Evolutionary conservation across 2,329 filamentous ascomycete species (phyloP).

Genomic region (Tympanopsis confertula): DNA sequence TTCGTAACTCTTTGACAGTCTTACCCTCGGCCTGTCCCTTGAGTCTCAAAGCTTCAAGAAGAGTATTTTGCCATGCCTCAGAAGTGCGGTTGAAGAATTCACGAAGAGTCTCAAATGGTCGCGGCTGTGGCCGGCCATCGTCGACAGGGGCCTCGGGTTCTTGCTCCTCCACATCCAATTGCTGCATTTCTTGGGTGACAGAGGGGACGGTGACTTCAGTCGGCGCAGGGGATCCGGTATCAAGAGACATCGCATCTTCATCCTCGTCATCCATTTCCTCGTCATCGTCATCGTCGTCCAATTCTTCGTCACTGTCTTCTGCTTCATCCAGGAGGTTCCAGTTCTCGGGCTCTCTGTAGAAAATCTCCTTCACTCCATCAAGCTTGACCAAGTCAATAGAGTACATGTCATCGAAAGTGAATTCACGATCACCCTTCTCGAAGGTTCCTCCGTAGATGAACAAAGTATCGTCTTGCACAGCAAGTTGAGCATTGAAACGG

Average conservation of each 20-base stretch:
- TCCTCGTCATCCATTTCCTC: slow-evolving; percentile 35
- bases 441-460: slow-evolving; percentile 94
- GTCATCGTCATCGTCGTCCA: slow-evolving; percentile 31
- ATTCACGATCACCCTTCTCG: slow-evolving; percentile 89
- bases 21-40: slow-evolving; percentile 57
- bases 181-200: slow-evolving; percentile 45
- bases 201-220: slow-evolving; percentile 31
- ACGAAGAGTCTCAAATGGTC: slow-evolving; percentile 79
- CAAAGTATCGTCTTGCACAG: slow-evolving; percentile 82
- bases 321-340: slow-evolving; percentile 48
- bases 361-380: slow-evolving; percentile 86
- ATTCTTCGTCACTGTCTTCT: slow-evolving; percentile 36
- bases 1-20: slow-evolving; percentile 81
- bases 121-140: slow-evolving; percentile 16
- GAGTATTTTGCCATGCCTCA: slow-evolving; percentile 78
- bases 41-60: slow-evolving; percentile 65
- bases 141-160: slow-evolving; percentile 22
- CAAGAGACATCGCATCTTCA: background rate
- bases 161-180: slow-evolving; percentile 23
- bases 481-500: slow-evolving; percentile 80
- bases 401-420: slow-evolving; percentile 90
- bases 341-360: slow-evolving; percentile 53
- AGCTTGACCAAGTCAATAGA: slow-evolving; percentile 88
- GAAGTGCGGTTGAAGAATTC: slow-evolving; percentile 88
- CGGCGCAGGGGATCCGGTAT: slow-evolving; percentile 7